phyloP scores from a whole-genome alignment of 495 filamentous ascomycete species.

The Penicillium bovifimosum region DNA sequence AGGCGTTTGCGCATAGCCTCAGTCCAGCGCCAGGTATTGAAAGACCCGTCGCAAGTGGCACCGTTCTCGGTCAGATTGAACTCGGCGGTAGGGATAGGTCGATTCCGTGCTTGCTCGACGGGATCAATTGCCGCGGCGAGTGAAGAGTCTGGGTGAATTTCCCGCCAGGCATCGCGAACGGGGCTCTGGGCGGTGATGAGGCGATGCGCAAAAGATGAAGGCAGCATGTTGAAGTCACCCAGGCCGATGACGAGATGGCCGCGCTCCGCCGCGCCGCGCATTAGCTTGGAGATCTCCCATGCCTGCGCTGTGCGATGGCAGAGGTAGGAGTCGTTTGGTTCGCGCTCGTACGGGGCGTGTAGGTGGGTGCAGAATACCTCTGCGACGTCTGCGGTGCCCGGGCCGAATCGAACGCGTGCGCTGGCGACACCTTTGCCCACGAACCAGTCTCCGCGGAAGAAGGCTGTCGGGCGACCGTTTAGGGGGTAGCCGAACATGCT shows the following conservation, averaged over 20 bases:
- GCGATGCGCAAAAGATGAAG: constrained; percentile 78
- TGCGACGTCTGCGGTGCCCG: constrained; percentile 56
- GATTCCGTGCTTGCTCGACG: constrained; percentile 48
- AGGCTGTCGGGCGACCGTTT: constrained; percentile 88
- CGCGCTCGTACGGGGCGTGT: constrained; percentile 82
- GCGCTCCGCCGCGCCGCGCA: constrained; percentile 76
- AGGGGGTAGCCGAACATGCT: constrained; percentile 82
- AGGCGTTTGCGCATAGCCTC: constrained; percentile 56
- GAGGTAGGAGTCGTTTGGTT: constrained; percentile 76
- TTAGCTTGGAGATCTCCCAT: constrained; percentile 94
- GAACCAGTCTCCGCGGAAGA: constrained; percentile 86
- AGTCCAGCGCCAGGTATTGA: constrained; percentile 93
- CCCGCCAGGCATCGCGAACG: constrained; percentile 76
- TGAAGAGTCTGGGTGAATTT: constrained; percentile 73
- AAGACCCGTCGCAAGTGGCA: constrained; percentile 75
- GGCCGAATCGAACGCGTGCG: constrained; percentile 71
- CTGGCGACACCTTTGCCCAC: constrained; percentile 93
- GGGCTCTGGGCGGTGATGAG: constrained; percentile 74
- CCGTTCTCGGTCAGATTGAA: constrained; percentile 78
- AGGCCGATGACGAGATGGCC: constrained; percentile 80
- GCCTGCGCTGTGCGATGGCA: constrained; percentile 89
- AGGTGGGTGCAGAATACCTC: constrained; percentile 96
- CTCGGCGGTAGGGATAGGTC: constrained; percentile 59
- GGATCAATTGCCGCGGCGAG: constrained; percentile 62
- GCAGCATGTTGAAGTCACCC: constrained; percentile 95